phyloP scores from a whole-genome alignment of 331 rosid genomes.

The Malus hybrid region DNA sequence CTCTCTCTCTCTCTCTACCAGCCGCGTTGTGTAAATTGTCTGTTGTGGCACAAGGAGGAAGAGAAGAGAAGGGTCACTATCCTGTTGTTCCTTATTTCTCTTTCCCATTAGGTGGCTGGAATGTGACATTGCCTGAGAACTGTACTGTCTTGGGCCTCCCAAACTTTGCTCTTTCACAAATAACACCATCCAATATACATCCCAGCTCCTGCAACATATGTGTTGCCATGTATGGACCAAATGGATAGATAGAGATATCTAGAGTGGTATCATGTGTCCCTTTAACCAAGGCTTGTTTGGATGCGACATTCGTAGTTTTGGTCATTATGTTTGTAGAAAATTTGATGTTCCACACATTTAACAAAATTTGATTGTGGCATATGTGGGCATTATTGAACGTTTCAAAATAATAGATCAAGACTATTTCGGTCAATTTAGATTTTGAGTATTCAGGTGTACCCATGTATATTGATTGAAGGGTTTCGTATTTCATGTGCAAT shows the following conservation, averaged over 20 bases:
- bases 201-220: conserved; percentile 2
- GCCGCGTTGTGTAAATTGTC: conserved; percentile 27
- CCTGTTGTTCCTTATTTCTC: conserved; percentile 41
- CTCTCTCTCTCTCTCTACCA: background rate
- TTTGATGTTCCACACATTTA: background rate
- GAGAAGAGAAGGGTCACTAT: conserved; percentile 33
- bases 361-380: background rate
- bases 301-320: conserved; percentile 10
- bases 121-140: conserved; percentile 30
- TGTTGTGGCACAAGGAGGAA: conserved; percentile 3
- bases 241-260: background rate
- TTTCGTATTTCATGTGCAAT: too few species aligned
- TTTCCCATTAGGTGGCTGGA: conserved; percentile 39
- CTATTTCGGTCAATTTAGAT: background rate
- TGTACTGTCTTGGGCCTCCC: conserved; percentile 27
- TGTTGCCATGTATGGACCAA: conserved; percentile 21
- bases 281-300: conserved; percentile 17
- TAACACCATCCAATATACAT: background rate
- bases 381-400: background rate
- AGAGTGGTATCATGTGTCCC: conserved; percentile 14
- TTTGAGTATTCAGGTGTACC: background rate
- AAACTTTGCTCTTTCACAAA: conserved; percentile 3
- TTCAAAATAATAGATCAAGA: background rate
- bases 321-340: conserved; percentile 3
- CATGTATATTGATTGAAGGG: background rate